Evolutionary conservation across 2,329 filamentous ascomycete species (phyloP), one percentile per base, ranked within the genome.

Genomic region (Penicillium brevicompactum): DNA sequence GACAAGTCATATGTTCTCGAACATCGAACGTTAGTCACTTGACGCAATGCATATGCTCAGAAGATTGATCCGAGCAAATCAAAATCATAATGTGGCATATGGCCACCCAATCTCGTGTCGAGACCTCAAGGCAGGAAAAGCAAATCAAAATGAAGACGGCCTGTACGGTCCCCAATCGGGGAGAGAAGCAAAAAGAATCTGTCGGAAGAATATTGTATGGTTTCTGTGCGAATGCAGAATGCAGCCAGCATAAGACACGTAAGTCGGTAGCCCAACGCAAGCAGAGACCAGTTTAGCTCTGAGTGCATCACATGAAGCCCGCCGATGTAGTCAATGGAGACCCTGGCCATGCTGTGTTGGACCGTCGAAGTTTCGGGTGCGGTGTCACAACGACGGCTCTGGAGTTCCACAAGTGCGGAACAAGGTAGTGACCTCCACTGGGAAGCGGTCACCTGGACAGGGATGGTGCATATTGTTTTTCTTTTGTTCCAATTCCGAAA

Each of bases 401-500:
- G n/a, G 22, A n/a, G 52, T 55, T 46, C 30, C 47, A 55, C 52
- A 37, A 22, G 22, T 27, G 42, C 47, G 41, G 46, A 51, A 51
- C 47, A 51, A 55, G 41, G 42, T 55, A 51, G 52, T 55, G 52
- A 51, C 52, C 34, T 55, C 47, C 52, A 55, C 46, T 34, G 41
- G 47, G 18, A 54, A 46, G 32, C 21, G 32, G 41, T 45, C 41
- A 51, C 44, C 47, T 21, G 47, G n/a, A 11, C 47, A 50, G 27
- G 32, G 41, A 46, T 45, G 16, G 7, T 45, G 27, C 21, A n/a
- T 46, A 13, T 40, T 37, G 34, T 11, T 11, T 24, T 22, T 6
- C 10, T 24, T 14, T 21, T 14, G 31, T 40, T 22, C 46, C 31
- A 51, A 42, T 24, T 18, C 24, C 5, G 5, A n/a, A 0, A 14